Percentiles rank a stretch among this genome's conserved stretches.
Conservation (phyloP, 371 early-diverging fungal species). For the Thermomucor indicae-seudaticae region DNA sequence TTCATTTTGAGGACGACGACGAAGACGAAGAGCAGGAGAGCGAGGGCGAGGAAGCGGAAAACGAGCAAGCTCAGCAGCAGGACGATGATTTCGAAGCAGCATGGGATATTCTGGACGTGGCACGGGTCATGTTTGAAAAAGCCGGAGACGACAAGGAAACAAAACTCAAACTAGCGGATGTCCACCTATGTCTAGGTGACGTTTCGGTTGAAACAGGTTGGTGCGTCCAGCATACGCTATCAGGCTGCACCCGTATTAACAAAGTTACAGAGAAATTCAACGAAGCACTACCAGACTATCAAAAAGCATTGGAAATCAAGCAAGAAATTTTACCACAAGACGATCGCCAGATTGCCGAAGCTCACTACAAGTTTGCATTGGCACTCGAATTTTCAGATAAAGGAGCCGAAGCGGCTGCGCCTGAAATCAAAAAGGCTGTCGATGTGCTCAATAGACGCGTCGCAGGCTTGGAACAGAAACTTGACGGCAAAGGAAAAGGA, state of each 20-base stretch:
- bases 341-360: conserved; percentile 81
- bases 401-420: conserved; percentile 50
- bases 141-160: conserved; percentile 55
- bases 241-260: not conserved
- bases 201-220: conserved; percentile 82
- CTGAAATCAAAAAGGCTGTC: conserved; percentile 55
- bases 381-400: conserved; percentile 62
- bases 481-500: conserved; percentile 36
- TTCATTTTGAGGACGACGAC: conserved; percentile 48
- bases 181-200: conserved; percentile 73
- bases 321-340: conserved; percentile 49
- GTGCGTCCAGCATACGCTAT: not conserved
- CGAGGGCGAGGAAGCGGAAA: conserved; percentile 26
- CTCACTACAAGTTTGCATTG: conserved; percentile 72
- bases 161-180: conserved; percentile 66
- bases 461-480: conserved; percentile 15
- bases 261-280: conserved; percentile 70
- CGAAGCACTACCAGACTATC: conserved; percentile 74
- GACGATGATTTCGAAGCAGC: conserved; percentile 85
- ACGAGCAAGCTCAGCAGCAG: conserved; percentile 39
- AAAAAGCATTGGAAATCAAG: conserved; percentile 69
- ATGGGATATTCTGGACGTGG: conserved; percentile 85
- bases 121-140: conserved; percentile 77
- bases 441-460: conserved; percentile 53
- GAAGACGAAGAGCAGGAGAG: conserved; percentile 34